phyloP scores from a whole-genome alignment of 2,329 filamentous ascomycete genomes.

The Fusarium metavorans region DNA sequence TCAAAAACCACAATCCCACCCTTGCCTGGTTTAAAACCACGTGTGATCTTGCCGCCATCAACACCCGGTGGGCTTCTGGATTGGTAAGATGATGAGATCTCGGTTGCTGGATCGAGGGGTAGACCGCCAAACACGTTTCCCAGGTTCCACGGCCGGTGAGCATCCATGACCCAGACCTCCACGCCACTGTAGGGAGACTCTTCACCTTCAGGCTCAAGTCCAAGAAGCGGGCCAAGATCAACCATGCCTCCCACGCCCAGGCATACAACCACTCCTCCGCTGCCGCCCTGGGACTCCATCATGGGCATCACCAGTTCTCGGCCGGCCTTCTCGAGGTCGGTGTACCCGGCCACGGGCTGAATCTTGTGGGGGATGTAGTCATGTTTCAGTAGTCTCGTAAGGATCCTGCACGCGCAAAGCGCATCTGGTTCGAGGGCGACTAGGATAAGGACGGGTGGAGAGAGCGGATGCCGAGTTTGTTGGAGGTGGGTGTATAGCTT shows the following conservation, averaged over 20 bases:
- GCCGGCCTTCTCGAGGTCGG: slow-evolving; percentile 84
- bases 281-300: slow-evolving; percentile 86
- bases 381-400: slow-evolving; percentile 92
- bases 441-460: slow-evolving; percentile 90
- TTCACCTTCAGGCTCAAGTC: slow-evolving; percentile 73
- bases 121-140: slow-evolving; percentile 90
- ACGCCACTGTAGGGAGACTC: slow-evolving; percentile 82
- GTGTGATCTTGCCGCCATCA: slow-evolving; percentile 77
- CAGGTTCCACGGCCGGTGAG: slow-evolving; percentile 93
- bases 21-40: slow-evolving; percentile 79
- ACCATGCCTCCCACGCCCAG: slow-evolving; percentile 93
- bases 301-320: slow-evolving; percentile 84
- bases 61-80: slow-evolving; percentile 74
- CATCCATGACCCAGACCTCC: slow-evolving; percentile 94
- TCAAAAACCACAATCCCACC: slow-evolving; percentile 96
- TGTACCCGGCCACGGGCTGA: slow-evolving; percentile 92
- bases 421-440: slow-evolving; percentile 95
- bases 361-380: slow-evolving; percentile 99
- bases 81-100: slow-evolving; percentile 59
- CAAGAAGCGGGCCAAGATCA: slow-evolving; percentile 84
- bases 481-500: slow-evolving; percentile 93
- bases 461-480: slow-evolving; percentile 87
- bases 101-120: slow-evolving; percentile 64
- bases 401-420: slow-evolving; percentile 93
- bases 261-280: slow-evolving; percentile 90